These are phyloP conservation scores for Austroboletus eburneus DNA, from an alignment of 768 basidiomycete genomes.

Conservation along the genomic window DNA sequence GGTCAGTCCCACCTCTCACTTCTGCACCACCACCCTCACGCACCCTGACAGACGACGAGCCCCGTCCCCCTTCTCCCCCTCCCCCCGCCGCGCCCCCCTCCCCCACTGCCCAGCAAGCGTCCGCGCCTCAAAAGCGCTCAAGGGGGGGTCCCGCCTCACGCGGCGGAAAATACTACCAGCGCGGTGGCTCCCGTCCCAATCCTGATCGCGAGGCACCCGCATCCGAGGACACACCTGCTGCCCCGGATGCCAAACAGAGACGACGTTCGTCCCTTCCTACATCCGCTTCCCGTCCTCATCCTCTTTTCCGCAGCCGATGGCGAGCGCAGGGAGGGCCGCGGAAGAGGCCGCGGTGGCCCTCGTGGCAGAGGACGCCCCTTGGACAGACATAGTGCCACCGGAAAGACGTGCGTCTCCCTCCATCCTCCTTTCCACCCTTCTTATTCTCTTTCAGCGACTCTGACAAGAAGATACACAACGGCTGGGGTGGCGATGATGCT, in stretches of 20 bases:
- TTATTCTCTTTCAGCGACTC: constrained; percentile 60
- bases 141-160: constrained; percentile 59
- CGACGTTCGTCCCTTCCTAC: constrained; percentile 24
- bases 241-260: constrained; percentile 31
- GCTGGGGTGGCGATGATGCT: constrained; percentile 94
- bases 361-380: constrained; percentile 68
- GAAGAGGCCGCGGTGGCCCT: constrained; percentile 41
- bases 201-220: constrained; percentile 36
- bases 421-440: not conserved
- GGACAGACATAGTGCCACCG: constrained; percentile 85
- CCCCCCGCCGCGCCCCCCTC: constrained; percentile 31
- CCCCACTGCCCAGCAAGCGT: constrained; percentile 26
- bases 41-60: constrained; percentile 40
- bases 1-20: constrained; percentile 42
- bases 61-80: constrained; percentile 38
- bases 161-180: constrained; percentile 64
- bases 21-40: not conserved
- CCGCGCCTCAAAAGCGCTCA: constrained; percentile 42
- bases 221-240: constrained; percentile 34
- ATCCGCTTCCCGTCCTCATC: constrained; percentile 1
- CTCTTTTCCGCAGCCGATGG: constrained; percentile 33
- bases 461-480: constrained; percentile 91
- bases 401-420: constrained; percentile 59
- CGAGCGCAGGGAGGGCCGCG: constrained; percentile 42
- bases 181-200: constrained; percentile 52